Evolutionary conservation across 2,329 filamentous ascomycete genomes (phyloP), one percentile per base, ranked within the genome.

Genomic region (Cordyceps fumosorosea): DNA sequence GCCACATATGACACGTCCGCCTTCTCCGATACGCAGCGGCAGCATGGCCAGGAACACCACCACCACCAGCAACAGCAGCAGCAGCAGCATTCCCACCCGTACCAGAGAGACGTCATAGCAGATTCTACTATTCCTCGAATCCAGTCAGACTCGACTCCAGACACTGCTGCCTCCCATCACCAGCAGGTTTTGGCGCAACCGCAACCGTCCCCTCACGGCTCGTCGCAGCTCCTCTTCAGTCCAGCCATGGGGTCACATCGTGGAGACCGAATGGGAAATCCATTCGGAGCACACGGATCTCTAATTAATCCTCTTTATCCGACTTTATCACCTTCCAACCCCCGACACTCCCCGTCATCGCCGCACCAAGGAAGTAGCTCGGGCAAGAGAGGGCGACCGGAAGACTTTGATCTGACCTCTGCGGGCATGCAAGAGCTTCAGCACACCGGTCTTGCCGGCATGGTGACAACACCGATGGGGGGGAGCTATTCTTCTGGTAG

Each of bases 1-100:
- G 83, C 88, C 74, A 77, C 82, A 69, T 89, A 88, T 77, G 84
- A 86, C 71, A 70, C 76, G 62, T 70, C 81, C 70, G 59, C 72
- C 75, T 62, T 65, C 65, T 29, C 67, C n/a, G 64, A 66, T 42
- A 75, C 75, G 64, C 76, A 76, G 50, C 69, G 69, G 45, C 74
- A 73, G 59, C 76, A 67, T 52, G 65, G 64, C 77, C 53, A 65
- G 42, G 62, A 66, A 22, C 58, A 63, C n/a, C 62, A 63, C 29
- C 29, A 29, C 29, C 29, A 29, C 29, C 29, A 29, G 29, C 29
- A 29, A 29, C 29, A 29, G 29, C 29, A 29, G 29, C 29, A 29
- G 8, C 29, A 67, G 14, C 69, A 70, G 7, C 68, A 67, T 44
- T 45, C 50, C 40, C 48, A 57, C 29, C 48, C 61, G 20, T 62